Conservation (phyloP, 108 stramenopile species). For the Cyclotella atomus region DNA sequence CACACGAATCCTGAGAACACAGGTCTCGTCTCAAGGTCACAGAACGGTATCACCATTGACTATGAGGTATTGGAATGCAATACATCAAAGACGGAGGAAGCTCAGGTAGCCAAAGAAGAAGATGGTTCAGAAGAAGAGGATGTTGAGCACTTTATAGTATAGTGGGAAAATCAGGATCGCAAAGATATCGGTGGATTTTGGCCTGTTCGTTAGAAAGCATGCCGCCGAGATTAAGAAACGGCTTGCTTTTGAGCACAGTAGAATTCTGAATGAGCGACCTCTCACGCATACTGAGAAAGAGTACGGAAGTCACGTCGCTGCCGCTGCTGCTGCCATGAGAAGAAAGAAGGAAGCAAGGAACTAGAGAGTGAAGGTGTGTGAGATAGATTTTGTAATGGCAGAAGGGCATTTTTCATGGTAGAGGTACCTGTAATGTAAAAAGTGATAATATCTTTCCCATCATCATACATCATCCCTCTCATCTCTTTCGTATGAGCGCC, state of each 20-base stretch:
- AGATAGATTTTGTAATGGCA: no score
- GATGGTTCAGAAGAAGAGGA: constrained; percentile 9
- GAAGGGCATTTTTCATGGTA: no score
- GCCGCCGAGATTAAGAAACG: neutral
- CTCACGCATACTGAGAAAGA: constrained; percentile 20
- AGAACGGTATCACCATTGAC: neutral
- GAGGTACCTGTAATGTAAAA: no score
- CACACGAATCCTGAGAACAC: neutral
- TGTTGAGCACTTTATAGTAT: neutral
- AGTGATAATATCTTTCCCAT: no score
- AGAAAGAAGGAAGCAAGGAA: no score
- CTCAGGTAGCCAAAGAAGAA: constrained; percentile 14
- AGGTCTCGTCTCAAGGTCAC: neutral
- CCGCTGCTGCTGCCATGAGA: neutral
- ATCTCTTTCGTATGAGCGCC: no score
- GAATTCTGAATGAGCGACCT: constrained; percentile 12
- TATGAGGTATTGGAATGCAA: neutral
- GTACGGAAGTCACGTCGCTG: neutral
- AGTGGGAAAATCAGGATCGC: constrained; percentile 9
- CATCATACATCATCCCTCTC: no score
- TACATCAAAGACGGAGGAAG: neutral
- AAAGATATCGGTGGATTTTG: constrained; percentile 11
- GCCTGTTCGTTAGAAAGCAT: constrained; percentile 11
- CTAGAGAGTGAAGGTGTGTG: no score
- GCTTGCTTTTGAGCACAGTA: neutral